phyloP scores from a whole-genome alignment of 495 filamentous ascomycete genomes.

The Xylaria grammica region DNA sequence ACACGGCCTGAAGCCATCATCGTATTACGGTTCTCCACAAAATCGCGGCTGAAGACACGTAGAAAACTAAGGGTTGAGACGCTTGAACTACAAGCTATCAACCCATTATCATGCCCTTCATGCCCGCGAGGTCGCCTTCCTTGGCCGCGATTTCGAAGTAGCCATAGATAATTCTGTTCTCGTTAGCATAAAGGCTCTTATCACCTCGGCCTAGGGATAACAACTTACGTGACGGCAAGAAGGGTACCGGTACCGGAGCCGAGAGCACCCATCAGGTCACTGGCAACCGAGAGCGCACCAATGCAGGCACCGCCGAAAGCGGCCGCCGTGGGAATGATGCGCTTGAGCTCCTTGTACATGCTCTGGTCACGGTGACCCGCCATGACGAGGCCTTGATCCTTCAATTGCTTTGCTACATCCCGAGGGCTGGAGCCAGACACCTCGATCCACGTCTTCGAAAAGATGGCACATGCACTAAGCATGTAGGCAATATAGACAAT shows the following conservation, averaged over 20 bases:
- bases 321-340: conserved; percentile 96
- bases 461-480: conserved; percentile 95
- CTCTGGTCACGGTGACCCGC: conserved; percentile 98
- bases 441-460: conserved; percentile 99
- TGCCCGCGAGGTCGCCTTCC: conserved; percentile 90
- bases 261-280: conserved; percentile 94
- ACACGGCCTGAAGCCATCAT: conserved; percentile 32
- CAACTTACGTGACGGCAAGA: conserved; percentile 95
- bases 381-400: conserved; percentile 99
- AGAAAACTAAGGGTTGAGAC: conserved; percentile 15
- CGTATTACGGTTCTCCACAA: conserved; percentile 32
- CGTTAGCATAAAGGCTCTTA: conserved; percentile 28
- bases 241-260: conserved; percentile 97
- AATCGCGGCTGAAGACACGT: conserved; percentile 20
- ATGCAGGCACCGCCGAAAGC: conserved; percentile 99
- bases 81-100: conserved; percentile 39
- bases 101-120: conserved; percentile 86
- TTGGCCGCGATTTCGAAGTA: conserved; percentile 99
- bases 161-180: conserved; percentile 87
- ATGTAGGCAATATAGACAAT: conserved; percentile 96
- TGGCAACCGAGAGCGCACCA: conserved; percentile 92
- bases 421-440: conserved; percentile 96
- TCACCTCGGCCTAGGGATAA: not conserved
- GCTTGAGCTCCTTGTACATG: conserved; percentile 99
- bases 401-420: conserved; percentile 99